A percentile compares a stretch with the other conserved stretches of the same genome.
These are phyloP conservation scores for Kwoniella sp. DNA, from an alignment of 768 basidiomycete genomes.

Conservation along the genomic window DNA sequence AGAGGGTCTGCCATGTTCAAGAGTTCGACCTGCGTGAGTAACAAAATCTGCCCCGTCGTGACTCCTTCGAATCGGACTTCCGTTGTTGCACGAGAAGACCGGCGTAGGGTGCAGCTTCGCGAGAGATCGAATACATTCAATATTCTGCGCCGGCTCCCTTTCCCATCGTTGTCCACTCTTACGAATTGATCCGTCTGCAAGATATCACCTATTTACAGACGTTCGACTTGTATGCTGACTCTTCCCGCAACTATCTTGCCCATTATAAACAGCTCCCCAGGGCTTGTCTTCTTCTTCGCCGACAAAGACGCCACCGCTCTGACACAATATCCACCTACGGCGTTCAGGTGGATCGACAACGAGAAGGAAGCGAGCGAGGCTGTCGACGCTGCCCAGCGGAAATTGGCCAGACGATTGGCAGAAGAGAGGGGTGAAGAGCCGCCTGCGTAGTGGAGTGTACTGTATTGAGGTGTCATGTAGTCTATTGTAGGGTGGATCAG, in stretches of 20 bases:
- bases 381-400: slow-evolving; percentile 40
- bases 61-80: background rate
- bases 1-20: slow-evolving; percentile 74
- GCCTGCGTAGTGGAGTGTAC: background rate
- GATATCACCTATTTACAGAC: background rate
- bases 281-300: slow-evolving; percentile 91
- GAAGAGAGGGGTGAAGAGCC: slow-evolving; percentile 21
- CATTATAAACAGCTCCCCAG: slow-evolving; percentile 64
- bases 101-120: too few relatives aligned
- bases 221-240: slow-evolving; percentile 4
- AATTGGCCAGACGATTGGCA: slow-evolving; percentile 31
- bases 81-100: too few relatives aligned
- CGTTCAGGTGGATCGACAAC: slow-evolving; percentile 52
- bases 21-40: slow-evolving; percentile 68
- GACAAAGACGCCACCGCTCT: slow-evolving; percentile 74
- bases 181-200: background rate
- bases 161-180: too few relatives aligned
- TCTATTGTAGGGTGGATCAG: too few relatives aligned
- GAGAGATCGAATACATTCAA: too few relatives aligned
- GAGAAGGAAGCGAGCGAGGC: slow-evolving; percentile 52
- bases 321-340: slow-evolving; percentile 48
- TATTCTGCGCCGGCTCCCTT: too few relatives aligned
- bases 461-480: too few relatives aligned
- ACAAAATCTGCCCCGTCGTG: background rate
- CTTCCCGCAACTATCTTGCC: too few relatives aligned